A percentile compares a stretch with the other conserved stretches of the same genome.
phyloP scores from a whole-genome alignment of 805 yeast species.

The Starmerella riodocensis region DNA sequence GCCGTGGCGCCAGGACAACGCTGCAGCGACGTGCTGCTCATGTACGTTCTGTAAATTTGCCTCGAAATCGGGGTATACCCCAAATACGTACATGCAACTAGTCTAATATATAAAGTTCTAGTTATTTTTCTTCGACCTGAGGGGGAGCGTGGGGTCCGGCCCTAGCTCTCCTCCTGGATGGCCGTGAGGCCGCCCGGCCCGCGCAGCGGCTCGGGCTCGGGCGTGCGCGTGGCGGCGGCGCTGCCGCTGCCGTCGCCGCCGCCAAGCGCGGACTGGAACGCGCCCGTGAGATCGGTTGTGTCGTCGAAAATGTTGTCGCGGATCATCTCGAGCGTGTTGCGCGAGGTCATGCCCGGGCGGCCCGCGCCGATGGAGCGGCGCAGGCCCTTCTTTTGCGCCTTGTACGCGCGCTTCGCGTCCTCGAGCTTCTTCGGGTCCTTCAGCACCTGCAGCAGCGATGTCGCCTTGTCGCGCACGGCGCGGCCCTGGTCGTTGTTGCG shows the following conservation, averaged over 20 bases:
- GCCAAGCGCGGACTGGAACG: slow-evolving; percentile 3
- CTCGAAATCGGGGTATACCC: too few species aligned
- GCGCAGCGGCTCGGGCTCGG: neutral
- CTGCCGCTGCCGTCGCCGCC: neutral
- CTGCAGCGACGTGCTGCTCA: too few species aligned
- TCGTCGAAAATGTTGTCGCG: slow-evolving; percentile 19
- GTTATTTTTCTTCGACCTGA: too few species aligned
- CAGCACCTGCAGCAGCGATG: slow-evolving; percentile 21
- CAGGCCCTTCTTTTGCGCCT: slow-evolving; percentile 23
- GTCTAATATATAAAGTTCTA: too few species aligned
- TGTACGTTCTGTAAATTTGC: too few species aligned
- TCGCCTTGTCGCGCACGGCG: slow-evolving; percentile 25
- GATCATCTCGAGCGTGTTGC: slow-evolving; percentile 21
- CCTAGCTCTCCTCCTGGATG: slow-evolving; percentile 12
- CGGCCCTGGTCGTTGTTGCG: slow-evolving; percentile 26
- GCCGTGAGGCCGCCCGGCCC: slow-evolving; percentile 5
- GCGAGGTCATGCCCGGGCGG: slow-evolving; percentile 17
- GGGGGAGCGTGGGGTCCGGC: too few species aligned
- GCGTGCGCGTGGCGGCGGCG: neutral
- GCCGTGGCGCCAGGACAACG: too few species aligned
- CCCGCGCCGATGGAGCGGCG: slow-evolving; percentile 22
- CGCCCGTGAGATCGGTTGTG: slow-evolving; percentile 8
- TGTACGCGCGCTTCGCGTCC: slow-evolving; percentile 23
- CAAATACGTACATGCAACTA: too few species aligned
- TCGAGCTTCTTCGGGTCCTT: slow-evolving; percentile 22